Base-by-base conservation (phyloP, 1,284 basidiomycete genomes). In the Neonothopanus nambi region DNA sequence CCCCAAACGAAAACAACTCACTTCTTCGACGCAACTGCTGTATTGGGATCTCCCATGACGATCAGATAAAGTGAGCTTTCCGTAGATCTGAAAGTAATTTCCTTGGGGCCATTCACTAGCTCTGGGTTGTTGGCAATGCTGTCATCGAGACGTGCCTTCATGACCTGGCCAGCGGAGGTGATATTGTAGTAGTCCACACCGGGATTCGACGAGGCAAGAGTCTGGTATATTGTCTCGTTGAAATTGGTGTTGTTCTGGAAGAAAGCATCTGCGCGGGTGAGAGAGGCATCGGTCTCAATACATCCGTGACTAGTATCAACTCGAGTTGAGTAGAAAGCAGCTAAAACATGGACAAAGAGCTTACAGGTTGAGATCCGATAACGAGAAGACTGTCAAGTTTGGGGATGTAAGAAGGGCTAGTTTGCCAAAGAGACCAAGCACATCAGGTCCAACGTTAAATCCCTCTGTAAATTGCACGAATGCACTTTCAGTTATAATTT, bases 211-310 rank as follows among this genome's bases (percentile, higher is more conserved):
- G 57, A 54, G 13, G 56, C 59, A 2, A 63, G 43, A 5, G 57
- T 59, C 3, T 44, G 7, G 46, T 58, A 63, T 20, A 63, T 43
- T 3, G 52, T 54, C 36, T 60, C 56, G 48, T 62, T 60, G 59
- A 63, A 63, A 23, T 56, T 48, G 37, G 59, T 46, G 40, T 61
- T 62, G 43, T 61, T 58, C 1, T 61, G 59, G 33, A 52, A 41
- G 30, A 48, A 48, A 35, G 26, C 45, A 46, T 63, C 62, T 5
- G 36, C 41, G 38, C 62, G 58, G 26, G 63, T 61, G 41, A 61
- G 30, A 20, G 61, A 63, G 18, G 57, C 63, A 48, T 64, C 61
- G 49, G 61, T 60, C 45, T 64, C 61, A 13, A 62, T 53, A 38
- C 51, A 53, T 8, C 54, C 58, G 52, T 64, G 63, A 0, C 61